Conservation (phyloP, 129 eudicot genomes). For the Lactuca sativa region DNA sequence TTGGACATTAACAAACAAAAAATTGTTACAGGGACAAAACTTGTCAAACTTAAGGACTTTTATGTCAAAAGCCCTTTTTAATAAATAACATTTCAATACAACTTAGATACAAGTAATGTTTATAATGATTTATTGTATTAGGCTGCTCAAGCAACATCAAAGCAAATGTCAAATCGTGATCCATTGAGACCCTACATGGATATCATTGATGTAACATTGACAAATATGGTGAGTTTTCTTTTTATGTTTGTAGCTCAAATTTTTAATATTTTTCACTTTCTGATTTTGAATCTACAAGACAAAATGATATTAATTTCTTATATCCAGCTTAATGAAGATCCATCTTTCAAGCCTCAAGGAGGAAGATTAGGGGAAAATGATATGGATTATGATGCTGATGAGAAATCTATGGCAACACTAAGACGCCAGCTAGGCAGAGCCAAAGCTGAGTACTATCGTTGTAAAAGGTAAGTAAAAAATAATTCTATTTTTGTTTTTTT, state of each 20-base stretch:
- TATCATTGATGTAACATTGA: conserved; percentile 74
- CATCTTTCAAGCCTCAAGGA: conserved; percentile 95
- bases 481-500: background rate
- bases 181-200: conserved; percentile 88
- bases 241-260: conserved; percentile 6
- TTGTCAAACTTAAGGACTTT: too few relatives aligned
- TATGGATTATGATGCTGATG: conserved; percentile 94
- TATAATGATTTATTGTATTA: conserved; percentile 32
- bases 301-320: background rate
- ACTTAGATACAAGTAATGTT: background rate
- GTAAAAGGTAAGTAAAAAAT: conserved; percentile 56
- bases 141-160: conserved; percentile 98
- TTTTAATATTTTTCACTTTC: conserved; percentile 3
- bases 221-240: conserved; percentile 58
- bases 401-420: conserved; percentile 78
- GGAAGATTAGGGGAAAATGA: conserved; percentile 94
- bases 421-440: conserved; percentile 84
- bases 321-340: conserved; percentile 73
- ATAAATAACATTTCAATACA: background rate
- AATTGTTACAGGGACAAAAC: too few relatives aligned
- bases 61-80: too few relatives aligned
- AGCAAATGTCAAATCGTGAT: conserved; percentile 95
- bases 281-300: conserved; percentile 10
- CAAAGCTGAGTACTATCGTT: conserved; percentile 73
- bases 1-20: too few relatives aligned